Conservation (phyloP, 2,329 filamentous ascomycete genomes). For the Curvularia sp. region DNA sequence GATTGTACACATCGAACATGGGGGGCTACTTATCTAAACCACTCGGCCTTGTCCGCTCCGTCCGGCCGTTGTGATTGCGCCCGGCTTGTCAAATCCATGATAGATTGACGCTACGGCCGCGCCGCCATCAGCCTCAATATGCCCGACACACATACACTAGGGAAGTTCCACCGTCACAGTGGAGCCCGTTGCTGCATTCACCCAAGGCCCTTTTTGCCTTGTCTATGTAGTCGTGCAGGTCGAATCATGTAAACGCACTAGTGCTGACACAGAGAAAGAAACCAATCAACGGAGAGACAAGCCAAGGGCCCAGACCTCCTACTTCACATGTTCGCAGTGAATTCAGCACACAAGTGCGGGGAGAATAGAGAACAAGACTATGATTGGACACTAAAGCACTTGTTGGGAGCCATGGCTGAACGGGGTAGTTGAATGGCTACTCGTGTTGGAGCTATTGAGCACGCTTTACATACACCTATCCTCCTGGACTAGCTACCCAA, state of each 20-base stretch:
- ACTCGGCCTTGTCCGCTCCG: neutral
- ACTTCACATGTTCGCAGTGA: conserved; percentile 4
- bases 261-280: neutral
- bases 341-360: conserved; percentile 1
- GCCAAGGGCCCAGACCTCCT: neutral
- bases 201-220: neutral
- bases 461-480: neutral
- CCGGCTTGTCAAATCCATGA: neutral
- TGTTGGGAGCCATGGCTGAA: conserved; percentile 1
- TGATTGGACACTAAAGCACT: neutral
- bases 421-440: neutral
- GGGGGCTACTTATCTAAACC: neutral
- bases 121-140: neutral
- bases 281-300: neutral
- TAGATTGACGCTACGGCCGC: neutral
- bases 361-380: neutral
- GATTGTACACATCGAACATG: neutral
- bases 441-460: neutral
- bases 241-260: neutral
- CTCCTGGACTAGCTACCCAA: neutral
- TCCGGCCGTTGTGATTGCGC: no score
- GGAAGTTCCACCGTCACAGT: neutral
- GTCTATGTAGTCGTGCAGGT: neutral
- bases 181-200: neutral
- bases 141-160: neutral